Conservation (phyloP, 2,329 filamentous ascomycete genomes). For the Xylaria sp. region DNA sequence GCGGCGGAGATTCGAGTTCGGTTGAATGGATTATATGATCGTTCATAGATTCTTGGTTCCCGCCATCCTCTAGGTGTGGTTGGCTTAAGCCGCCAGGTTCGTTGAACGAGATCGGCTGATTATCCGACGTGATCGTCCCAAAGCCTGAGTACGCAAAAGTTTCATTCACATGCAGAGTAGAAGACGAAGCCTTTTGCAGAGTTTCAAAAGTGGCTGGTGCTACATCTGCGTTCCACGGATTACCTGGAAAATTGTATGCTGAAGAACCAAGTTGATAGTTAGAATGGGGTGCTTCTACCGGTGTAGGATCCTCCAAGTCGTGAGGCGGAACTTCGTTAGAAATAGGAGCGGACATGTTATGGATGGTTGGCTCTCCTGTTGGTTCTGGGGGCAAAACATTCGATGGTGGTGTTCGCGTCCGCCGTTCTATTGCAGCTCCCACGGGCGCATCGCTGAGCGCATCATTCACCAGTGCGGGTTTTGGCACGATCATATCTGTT, state of each 20-base stretch:
- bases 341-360: background rate
- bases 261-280: constrained; percentile 8
- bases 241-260: background rate
- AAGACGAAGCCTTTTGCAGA: background rate
- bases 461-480: background rate
- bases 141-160: constrained; percentile 19
- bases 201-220: constrained; percentile 4
- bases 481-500: background rate
- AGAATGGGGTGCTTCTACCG: background rate
- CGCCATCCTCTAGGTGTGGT: background rate
- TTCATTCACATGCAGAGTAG: constrained; percentile 10
- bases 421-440: constrained; percentile 2
- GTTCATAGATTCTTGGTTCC: constrained; percentile 1
- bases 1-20: background rate
- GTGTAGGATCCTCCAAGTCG: background rate
- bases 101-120: constrained; percentile 11
- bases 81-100: background rate
- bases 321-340: background rate
- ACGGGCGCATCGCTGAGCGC: background rate
- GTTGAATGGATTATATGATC: background rate
- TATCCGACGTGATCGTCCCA: background rate
- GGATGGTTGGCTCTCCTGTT: background rate
- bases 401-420: background rate
- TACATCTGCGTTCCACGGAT: constrained; percentile 8
- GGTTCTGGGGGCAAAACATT: constrained; percentile 1